Conservation (phyloP, 768 basidiomycete species). For the Lactarius vividus region DNA sequence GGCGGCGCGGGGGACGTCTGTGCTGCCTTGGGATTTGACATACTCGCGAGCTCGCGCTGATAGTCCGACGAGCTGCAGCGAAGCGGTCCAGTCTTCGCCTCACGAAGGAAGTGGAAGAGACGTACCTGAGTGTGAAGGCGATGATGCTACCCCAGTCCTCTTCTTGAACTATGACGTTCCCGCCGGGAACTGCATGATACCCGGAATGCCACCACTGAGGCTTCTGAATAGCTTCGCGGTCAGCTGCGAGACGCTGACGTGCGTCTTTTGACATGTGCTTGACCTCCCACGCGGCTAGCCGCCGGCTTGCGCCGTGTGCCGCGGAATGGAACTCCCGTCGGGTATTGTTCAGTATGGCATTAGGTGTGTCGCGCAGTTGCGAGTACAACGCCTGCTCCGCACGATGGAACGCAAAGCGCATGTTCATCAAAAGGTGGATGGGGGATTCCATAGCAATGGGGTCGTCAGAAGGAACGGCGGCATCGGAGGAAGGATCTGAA, state of each 20-base stretch:
- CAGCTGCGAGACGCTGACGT: constrained; percentile 20
- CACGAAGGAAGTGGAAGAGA: constrained; percentile 2
- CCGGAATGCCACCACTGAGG: constrained; percentile 65
- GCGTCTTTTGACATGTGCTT: constrained; percentile 51
- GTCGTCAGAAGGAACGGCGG: constrained; percentile 30
- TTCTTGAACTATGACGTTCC: constrained; percentile 64
- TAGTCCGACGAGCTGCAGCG: constrained; percentile 57
- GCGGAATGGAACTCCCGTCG: constrained; percentile 54
- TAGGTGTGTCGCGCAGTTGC: constrained; percentile 49
- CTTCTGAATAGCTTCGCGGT: constrained; percentile 36
- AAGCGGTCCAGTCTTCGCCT: constrained; percentile 10
- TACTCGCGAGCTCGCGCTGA: constrained; percentile 39
- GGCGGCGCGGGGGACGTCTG: neutral
- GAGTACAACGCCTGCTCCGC: constrained; percentile 58
- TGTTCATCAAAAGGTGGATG: constrained; percentile 42
- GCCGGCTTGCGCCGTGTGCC: constrained; percentile 51
- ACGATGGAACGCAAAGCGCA: constrained; percentile 57
- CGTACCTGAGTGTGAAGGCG: constrained; percentile 68
- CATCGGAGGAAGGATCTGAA: neutral
- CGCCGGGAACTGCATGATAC: constrained; percentile 64
- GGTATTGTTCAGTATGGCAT: constrained; percentile 55
- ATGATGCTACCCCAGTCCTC: constrained; percentile 79
- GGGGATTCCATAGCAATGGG: constrained; percentile 33
- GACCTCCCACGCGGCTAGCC: constrained; percentile 60
- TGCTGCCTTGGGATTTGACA: constrained; percentile 23